Evolutionary conservation across 129 eudicot genomes (phyloP).

Genomic region (Kitagawia praeruptora): DNA sequence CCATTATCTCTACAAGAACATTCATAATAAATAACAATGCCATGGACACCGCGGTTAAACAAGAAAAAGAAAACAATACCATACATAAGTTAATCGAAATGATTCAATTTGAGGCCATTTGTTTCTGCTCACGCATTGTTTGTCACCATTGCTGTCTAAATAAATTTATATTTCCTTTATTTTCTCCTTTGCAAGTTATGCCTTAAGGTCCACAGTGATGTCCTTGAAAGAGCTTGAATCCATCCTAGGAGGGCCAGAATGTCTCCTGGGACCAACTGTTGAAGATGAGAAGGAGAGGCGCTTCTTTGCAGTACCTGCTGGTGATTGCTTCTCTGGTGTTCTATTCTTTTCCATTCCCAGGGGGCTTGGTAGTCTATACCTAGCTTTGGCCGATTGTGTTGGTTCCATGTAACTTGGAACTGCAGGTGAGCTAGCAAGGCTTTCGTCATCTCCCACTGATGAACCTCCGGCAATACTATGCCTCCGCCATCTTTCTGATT

Average conservation of each 20-base stretch:
- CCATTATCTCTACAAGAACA: constrained; percentile 12
- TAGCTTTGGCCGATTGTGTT: constrained; percentile 60
- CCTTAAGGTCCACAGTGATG: constrained; percentile 12
- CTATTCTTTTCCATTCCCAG: constrained; percentile 42
- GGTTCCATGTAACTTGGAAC: constrained; percentile 73
- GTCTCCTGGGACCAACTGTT: constrained; percentile 58
- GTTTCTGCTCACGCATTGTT: not conserved
- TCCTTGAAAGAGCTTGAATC: constrained; percentile 35
- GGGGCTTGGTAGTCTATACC: constrained; percentile 58
- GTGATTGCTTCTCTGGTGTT: constrained; percentile 30
- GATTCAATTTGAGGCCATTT: not conserved
- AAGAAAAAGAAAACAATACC: constrained; percentile 9
- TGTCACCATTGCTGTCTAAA: not conserved
- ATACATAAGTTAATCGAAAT: not conserved
- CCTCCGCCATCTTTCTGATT: constrained; percentile 55
- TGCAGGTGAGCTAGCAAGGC: constrained; percentile 62
- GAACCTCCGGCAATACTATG: constrained; percentile 68
- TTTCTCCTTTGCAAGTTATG: not conserved
- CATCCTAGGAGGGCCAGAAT: constrained; percentile 43
- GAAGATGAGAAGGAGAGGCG: constrained; percentile 70
- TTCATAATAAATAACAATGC: constrained; percentile 9
- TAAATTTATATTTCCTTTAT: not conserved
- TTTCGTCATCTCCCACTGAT: constrained; percentile 70
- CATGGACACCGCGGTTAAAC: constrained; percentile 6
- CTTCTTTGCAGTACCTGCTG: constrained; percentile 63